Base-by-base conservation (phyloP, 257 asterid genomes). In the Leonotis leonurus region DNA sequence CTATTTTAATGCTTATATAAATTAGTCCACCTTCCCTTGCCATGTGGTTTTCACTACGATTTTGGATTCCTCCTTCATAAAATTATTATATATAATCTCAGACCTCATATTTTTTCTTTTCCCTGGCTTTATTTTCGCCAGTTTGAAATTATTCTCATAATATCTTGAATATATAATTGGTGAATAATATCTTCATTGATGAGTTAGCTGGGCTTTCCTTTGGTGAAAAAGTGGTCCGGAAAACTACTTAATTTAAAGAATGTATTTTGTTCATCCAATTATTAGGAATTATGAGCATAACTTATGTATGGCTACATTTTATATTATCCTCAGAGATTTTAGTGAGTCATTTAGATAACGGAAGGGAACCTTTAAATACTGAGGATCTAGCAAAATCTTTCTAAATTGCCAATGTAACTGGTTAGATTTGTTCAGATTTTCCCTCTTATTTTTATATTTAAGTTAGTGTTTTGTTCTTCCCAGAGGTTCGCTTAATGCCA, bases 391-490 rank as follows among this genome's bases (percentile, higher is more conserved):
- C 56, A 53, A 70, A 65, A 71, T 78, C 78, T 67, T 78, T 36
- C 74, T 24, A 66, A 73, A 61, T 64, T 59, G 56, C 73, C 41
- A 37, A 72, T 36, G 66, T 64, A 62, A 67, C 74, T 56, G 67
- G 68, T 67, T 71, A 69, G 89, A 80, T 85, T 71, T 73, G 52
- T 64, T 68, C 51, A 74, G 86, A 85, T 82, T 77, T 74, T 60
- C 9, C 49, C 8, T 53, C 40, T n/a, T 21, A 12, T 32, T 64
- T 70, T 52, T 63, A 12, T n/a, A n/a, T n/a, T n/a, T 60, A 30
- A 64, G 14, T 39, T 29, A 35, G 10, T 50, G 40, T 57, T 70
- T 64, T 64, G 27, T 49, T 57, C 56, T 71, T 70, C 58, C 40
- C 57, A 13, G 27, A 52, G 30, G 41, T 77, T 67, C 65, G 18